Evolutionary conservation across 352 stramenopile genomes (phyloP).

Genomic region (Phytophthora rubi): DNA sequence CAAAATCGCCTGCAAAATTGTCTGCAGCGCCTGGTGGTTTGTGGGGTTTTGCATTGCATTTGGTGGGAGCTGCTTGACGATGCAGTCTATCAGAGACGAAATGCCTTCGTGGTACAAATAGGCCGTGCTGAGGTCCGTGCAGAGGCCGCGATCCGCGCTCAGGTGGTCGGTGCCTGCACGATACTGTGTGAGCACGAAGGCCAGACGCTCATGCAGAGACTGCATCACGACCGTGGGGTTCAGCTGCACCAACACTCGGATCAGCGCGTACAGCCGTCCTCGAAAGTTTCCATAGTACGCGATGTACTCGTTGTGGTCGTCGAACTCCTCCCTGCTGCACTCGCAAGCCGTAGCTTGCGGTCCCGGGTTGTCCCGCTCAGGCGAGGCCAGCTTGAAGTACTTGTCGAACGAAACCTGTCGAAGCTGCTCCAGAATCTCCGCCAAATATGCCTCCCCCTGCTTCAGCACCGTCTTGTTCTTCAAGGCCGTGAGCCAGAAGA

Average conservation of each 20-base stretch:
- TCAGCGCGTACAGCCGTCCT: conserved; percentile 73
- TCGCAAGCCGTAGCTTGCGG: conserved; percentile 39
- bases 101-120: conserved; percentile 85
- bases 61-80: conserved; percentile 74
- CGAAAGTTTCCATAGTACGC: conserved; percentile 84
- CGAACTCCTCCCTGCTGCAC: conserved; percentile 70
- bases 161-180: conserved; percentile 56
- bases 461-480: conserved; percentile 75
- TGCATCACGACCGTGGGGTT: conserved; percentile 54
- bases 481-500: conserved; percentile 74
- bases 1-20: conserved; percentile 62
- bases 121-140: conserved; percentile 64
- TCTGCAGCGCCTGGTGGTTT: conserved; percentile 53
- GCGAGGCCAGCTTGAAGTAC: conserved; percentile 81
- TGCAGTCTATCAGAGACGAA: conserved; percentile 69
- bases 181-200: conserved; percentile 64
- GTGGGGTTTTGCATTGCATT: conserved; percentile 45
- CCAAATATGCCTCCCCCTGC: conserved; percentile 44
- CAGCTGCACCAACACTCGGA: conserved; percentile 72
- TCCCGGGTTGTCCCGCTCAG: conserved; percentile 54
- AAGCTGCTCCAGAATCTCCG: conserved; percentile 51
- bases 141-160: conserved; percentile 49
- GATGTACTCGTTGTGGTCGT: conserved; percentile 76
- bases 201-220: conserved; percentile 64
- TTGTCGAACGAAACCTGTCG: conserved; percentile 76